Percentiles rank a stretch among this genome's conserved stretches.
Evolutionary conservation across 352 stramenopile genomes (phyloP).

Genomic region (Phytopythium chamaehyphon): DNA sequence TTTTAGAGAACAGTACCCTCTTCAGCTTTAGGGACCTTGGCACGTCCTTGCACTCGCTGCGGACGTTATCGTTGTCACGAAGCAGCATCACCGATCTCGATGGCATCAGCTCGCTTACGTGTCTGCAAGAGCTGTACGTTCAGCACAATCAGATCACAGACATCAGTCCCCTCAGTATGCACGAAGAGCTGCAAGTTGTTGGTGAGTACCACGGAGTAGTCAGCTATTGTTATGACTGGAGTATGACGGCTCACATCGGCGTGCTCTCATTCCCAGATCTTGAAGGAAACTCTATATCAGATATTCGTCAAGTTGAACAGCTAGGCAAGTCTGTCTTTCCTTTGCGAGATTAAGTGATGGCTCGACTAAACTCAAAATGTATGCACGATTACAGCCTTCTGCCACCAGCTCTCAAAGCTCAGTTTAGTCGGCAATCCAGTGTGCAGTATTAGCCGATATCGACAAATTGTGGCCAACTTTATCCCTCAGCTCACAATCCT

Average conservation of each 20-base stretch:
- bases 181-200: constrained; percentile 77
- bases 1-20: constrained; percentile 57
- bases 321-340: constrained; percentile 35
- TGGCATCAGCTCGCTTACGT: constrained; percentile 77
- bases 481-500: constrained; percentile 65
- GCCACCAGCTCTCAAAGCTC: constrained; percentile 53
- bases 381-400: constrained; percentile 71
- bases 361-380: too few species aligned
- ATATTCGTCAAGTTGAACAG: constrained; percentile 77
- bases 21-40: constrained; percentile 81
- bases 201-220: constrained; percentile 20
- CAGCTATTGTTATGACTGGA: neutral
- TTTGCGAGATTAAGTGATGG: neutral
- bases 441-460: constrained; percentile 50
- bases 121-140: constrained; percentile 72
- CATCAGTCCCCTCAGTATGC: constrained; percentile 81
- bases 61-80: constrained; percentile 56
- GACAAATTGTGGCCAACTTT: constrained; percentile 62
- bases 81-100: constrained; percentile 79
- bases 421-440: constrained; percentile 67
- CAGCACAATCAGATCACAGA: constrained; percentile 75
- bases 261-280: constrained; percentile 34
- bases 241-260: too few species aligned
- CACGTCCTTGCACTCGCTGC: constrained; percentile 66
- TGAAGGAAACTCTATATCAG: constrained; percentile 59